Percentiles rank a stretch among this genome's conserved stretches.
These are phyloP conservation scores for Salix brachista DNA, from an alignment of 345 rosid genomes.

Conservation along the genomic window DNA sequence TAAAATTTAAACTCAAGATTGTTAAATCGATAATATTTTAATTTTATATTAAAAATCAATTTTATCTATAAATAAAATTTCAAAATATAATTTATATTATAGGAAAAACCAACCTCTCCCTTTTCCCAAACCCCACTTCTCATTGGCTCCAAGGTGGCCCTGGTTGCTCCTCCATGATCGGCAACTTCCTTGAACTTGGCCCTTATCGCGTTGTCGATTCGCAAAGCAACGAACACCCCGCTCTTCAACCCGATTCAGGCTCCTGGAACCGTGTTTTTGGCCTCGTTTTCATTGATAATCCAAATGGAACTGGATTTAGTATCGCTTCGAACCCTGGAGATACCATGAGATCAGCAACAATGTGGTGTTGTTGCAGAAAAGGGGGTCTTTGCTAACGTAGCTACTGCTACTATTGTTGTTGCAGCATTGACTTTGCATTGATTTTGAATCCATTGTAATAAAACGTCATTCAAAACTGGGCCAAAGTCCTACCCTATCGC, in stretches of 20 bases:
- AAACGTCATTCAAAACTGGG: background rate
- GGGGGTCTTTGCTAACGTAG: too few species aligned
- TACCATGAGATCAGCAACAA: too few species aligned
- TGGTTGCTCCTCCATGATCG: constrained; percentile 91
- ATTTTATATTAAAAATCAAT: too few species aligned
- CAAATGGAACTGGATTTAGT: too few species aligned
- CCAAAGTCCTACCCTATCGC: background rate
- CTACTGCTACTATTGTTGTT: too few species aligned
- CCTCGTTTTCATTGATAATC: background rate
- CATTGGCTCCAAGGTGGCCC: constrained; percentile 95
- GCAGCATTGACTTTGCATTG: background rate
- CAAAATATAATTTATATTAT: too few species aligned
- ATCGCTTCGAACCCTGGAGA: too few species aligned
- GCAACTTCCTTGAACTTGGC: constrained; percentile 79
- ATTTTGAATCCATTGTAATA: background rate
- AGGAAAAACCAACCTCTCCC: background rate
- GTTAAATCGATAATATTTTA: rapidly evolving
- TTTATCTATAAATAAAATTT: too few species aligned
- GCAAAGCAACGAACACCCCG: constrained; percentile 7
- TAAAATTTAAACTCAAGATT: too few species aligned
- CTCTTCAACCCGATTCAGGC: constrained; percentile 50
- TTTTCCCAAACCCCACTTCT: constrained; percentile 59
- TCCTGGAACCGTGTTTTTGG: constrained; percentile 85
- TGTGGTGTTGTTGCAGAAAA: too few species aligned
- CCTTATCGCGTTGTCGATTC: constrained; percentile 61